These are phyloP conservation scores for Dothidotthia symphoricarpi DNA, from an alignment of 2,329 filamentous ascomycete genomes.

Conservation along the genomic window DNA sequence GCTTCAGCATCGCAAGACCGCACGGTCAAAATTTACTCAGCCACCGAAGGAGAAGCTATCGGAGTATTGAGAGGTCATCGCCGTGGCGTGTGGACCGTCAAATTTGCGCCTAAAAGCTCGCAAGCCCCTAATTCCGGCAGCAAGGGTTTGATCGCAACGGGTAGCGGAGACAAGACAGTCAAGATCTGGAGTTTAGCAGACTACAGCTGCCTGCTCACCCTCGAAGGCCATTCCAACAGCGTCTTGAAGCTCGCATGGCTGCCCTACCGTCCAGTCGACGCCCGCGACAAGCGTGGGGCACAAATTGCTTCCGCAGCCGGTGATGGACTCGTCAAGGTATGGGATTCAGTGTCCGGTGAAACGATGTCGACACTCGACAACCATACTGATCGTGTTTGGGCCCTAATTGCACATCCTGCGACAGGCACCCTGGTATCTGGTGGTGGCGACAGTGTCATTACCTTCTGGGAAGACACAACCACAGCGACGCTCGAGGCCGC, in stretches of 20 bases:
- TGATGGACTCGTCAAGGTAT: constrained; percentile 94
- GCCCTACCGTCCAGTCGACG: constrained; percentile 46
- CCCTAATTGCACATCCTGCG: constrained; percentile 66
- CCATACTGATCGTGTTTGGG: constrained; percentile 95
- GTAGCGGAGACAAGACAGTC: constrained; percentile 92
- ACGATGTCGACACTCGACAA: constrained; percentile 89
- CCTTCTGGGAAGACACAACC: constrained; percentile 94
- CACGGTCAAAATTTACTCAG: constrained; percentile 94
- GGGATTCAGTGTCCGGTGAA: constrained; percentile 85
- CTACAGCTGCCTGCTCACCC: constrained; percentile 88
- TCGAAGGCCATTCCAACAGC: constrained; percentile 95
- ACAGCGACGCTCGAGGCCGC: constrained; percentile 72
- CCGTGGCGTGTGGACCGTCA: constrained; percentile 92
- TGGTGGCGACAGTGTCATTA: constrained; percentile 86
- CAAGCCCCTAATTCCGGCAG: constrained; percentile 60
- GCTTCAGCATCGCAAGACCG: constrained; percentile 96
- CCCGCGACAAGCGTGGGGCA: constrained; percentile 56
- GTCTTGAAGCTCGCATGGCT: constrained; percentile 94
- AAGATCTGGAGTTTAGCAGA: constrained; percentile 92
- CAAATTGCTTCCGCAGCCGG: constrained; percentile 84
- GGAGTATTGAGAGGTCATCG: constrained; percentile 91
- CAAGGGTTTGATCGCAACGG: constrained; percentile 82
- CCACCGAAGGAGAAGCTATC: constrained; percentile 82
- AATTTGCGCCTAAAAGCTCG: constrained; percentile 78
- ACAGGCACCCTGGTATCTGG: constrained; percentile 78